Evolutionary conservation across 2,329 filamentous ascomycete genomes (phyloP), one percentile per base, ranked within the genome.

Genomic region (Didymella pomorum): DNA sequence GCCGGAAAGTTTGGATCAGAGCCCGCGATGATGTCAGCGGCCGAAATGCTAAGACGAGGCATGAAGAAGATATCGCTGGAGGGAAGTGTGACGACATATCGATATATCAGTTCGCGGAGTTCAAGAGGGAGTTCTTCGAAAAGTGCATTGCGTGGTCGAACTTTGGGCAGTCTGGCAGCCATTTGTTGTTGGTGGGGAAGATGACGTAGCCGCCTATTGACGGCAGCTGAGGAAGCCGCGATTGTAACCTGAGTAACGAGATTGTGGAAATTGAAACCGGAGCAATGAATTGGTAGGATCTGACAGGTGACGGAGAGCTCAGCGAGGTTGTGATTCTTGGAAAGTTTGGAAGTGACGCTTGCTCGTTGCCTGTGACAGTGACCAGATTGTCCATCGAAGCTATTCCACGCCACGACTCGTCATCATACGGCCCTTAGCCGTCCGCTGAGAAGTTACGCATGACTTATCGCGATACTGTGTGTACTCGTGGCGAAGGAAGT

Each of bases 11-110:
- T 10, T 31, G 46, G 16, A 49, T 39, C n/a, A 14, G 8, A 21
- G 46, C 46, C 33, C 16, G 31, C 18, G 23, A 49, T 49, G 33
- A 49, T 23, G 46, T 41, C 46, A 41, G 46, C 46, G 14, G 46
- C 46, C 21, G 46, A 49, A 23, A 49, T 41, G 33, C 47, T 42
- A 11, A 50, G 47, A 4, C 18, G 35, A 1, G 35, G 11, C 31
- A 28, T 47, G 25, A 28, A 41, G 37, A 41, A 42, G 35, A 29
- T 42, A 25, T 50, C 35, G 47, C 35, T 50, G 16, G 35, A 42
- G 35, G 47, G 47, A 2, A 42, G 25, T 10, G 47, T 35, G 18
- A 50, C 35, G 12, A 42, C 12, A 29, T 50, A 42, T n/a, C 41
- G 47, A 18, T 23, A 23, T 25, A 42, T 50, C 35, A 42, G 5